A percentile compares a stretch with the other conserved stretches of the same genome.
phyloP scores from a whole-genome alignment of 495 filamentous ascomycete species.

The Trichoderma gamsii region DNA sequence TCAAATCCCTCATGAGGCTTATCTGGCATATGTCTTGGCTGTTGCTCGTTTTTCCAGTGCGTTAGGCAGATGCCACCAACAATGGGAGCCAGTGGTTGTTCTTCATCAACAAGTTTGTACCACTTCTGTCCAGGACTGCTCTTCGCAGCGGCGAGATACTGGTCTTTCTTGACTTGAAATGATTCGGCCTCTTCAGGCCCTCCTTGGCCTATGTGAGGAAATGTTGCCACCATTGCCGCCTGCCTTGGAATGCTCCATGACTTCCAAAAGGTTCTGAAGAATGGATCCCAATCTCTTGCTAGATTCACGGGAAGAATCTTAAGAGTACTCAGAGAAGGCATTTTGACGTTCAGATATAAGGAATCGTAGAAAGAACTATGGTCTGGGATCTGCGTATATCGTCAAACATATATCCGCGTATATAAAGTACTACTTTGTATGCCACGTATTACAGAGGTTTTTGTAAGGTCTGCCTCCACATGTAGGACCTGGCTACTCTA shows the following conservation, averaged over 20 bases:
- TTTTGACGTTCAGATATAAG: neutral
- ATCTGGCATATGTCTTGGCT: neutral
- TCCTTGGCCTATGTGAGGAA: neutral
- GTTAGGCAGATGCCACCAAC: neutral
- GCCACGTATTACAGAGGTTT: too few species aligned
- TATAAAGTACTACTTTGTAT: too few species aligned
- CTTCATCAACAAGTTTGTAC: neutral
- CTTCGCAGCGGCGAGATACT: neutral
- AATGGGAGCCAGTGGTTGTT: neutral
- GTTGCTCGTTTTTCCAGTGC: neutral
- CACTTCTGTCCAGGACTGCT: neutral
- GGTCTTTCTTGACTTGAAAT: neutral
- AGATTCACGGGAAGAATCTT: neutral
- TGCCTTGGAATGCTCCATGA: slow-evolving; percentile 1
- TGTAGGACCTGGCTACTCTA: too few species aligned
- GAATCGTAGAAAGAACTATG: too few species aligned
- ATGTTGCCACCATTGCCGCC: neutral
- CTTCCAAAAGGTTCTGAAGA: neutral
- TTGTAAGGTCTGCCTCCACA: too few species aligned
- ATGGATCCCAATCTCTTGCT: neutral
- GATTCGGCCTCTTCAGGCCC: neutral
- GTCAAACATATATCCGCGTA: too few species aligned
- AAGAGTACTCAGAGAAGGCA: neutral
- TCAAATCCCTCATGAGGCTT: neutral
- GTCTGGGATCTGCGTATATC: too few species aligned